phyloP scores from a whole-genome alignment of 176 grass and related monocot genomes.

The Ensete ventricosum region DNA sequence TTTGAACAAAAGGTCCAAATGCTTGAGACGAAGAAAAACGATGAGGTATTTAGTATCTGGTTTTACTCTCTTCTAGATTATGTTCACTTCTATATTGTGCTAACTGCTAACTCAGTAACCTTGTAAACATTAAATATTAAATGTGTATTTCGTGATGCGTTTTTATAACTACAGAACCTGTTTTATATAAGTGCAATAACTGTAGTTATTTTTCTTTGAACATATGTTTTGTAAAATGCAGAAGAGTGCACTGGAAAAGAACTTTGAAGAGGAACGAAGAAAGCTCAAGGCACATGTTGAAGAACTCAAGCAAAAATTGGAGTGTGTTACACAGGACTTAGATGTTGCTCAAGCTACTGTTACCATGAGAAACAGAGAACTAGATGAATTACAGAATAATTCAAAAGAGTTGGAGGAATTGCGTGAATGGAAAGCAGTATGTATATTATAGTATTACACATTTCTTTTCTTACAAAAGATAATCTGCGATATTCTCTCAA shows the following conservation, averaged over 20 bases:
- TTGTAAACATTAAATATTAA: not conserved
- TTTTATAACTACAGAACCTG: conserved; percentile 14
- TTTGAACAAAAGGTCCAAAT: conserved; percentile 82
- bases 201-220: not conserved
- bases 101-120: too few species aligned
- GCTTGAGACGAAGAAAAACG: conserved; percentile 57
- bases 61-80: not conserved
- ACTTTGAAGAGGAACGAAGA: conserved; percentile 47
- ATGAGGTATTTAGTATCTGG: conserved; percentile 48
- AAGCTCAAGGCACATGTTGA: conserved; percentile 45
- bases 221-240: conserved; percentile 17
- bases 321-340: conserved; percentile 36
- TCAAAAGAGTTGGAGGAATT: conserved; percentile 84
- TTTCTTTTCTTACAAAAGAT: not conserved
- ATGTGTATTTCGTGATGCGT: not conserved
- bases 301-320: conserved; percentile 60
- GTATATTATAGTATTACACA: not conserved
- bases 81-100: not conserved
- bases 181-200: not conserved
- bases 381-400: conserved; percentile 62
- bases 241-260: conserved; percentile 47
- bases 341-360: conserved; percentile 56
- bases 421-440: conserved; percentile 91
- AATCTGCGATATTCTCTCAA: too few species aligned
- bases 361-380: conserved; percentile 48